Conservation (phyloP, 2,329 filamentous ascomycete species). For the Xylariales sp. region DNA sequence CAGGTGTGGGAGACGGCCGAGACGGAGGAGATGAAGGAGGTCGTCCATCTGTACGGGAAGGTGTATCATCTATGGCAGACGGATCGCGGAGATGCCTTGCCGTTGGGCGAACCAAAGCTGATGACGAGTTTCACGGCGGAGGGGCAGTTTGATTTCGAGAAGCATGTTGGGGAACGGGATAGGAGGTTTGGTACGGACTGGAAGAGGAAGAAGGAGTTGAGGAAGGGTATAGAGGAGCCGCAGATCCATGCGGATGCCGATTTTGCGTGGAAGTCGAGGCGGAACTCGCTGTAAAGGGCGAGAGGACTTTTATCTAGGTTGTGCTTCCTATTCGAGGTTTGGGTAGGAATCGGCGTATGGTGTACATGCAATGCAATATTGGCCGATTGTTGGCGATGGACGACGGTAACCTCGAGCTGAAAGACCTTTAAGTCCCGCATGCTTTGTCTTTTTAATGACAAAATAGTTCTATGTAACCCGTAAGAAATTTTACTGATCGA, state of each 20-base stretch:
- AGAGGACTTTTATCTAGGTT: too few species aligned
- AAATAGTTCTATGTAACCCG: too few species aligned
- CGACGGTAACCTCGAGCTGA: too few species aligned
- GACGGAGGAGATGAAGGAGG: conserved; percentile 73
- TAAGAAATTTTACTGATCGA: too few species aligned
- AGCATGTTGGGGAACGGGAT: conserved; percentile 40
- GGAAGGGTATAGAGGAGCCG: conserved; percentile 37
- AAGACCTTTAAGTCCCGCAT: too few species aligned
- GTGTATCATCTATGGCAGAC: conserved; percentile 84
- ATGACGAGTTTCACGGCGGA: conserved; percentile 50
- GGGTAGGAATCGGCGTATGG: too few species aligned
- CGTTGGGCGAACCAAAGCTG: conserved; percentile 47
- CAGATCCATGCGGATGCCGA: conserved; percentile 33
- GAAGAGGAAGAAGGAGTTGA: conserved; percentile 36
- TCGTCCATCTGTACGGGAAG: conserved; percentile 75
- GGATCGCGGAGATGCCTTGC: conserved; percentile 61
- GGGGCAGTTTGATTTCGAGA: conserved; percentile 45
- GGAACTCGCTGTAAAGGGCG: conserved; percentile 5
- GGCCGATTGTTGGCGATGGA: too few species aligned
- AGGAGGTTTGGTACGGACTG: conserved; percentile 40
- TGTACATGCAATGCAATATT: too few species aligned
- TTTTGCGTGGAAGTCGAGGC: conserved; percentile 16
- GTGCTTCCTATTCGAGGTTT: too few species aligned
- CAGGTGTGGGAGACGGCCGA: conserved; percentile 71
- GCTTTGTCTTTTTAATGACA: too few species aligned